Base-by-base conservation (phyloP, 1,139 yeast species). In the Yamadazyma dushanensis region DNA sequence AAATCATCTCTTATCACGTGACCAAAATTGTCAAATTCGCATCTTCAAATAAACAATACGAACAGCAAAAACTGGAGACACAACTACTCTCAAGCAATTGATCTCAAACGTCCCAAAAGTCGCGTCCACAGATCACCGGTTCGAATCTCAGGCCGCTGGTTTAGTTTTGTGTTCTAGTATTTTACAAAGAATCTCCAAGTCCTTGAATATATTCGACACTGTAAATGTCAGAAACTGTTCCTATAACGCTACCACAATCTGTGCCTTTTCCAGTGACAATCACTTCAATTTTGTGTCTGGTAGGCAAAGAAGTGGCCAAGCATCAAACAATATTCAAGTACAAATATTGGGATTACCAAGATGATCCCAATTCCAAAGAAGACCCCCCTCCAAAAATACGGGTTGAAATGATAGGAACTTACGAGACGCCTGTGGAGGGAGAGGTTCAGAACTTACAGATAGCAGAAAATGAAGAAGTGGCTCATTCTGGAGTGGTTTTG, bases 351-450 rank as follows among this genome's bases (percentile, higher is more conserved):
- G 85, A 80, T 49, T 76, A 66, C 46, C 81, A 78, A 48, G 83
- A 78, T 34, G 77, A 76, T 41, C 80, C 83, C 11, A 72, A 70
- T 35, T 63, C 71, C 33, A 66, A 61, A 32, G 70, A 63, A 13
- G 73, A 64, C 11, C 59, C 56, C 7, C 73, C 73, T 2, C 66
- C 68, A 31, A 69, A 70, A 44, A 61, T 71, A 15, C 57, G 78
- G 16, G 84, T 79, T 4, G 84, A 80, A 48, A 58, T 78, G 34
- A 76, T 80, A 10, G 86, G 87, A 0, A 73, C 84, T 3, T 89
- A 80, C 54, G 97, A 90, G 55, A 73, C 83, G 26, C 97, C 97
- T 1, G 73, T 88, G 23, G 85, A 79, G 41, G 98, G 98, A 0
- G 66, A 68, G 24, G 60, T 90, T 3, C 61, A 65, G 13, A 54